Conservation (phyloP, 2,329 filamentous ascomycete genomes). For the Trichoderma simmonsii region DNA sequence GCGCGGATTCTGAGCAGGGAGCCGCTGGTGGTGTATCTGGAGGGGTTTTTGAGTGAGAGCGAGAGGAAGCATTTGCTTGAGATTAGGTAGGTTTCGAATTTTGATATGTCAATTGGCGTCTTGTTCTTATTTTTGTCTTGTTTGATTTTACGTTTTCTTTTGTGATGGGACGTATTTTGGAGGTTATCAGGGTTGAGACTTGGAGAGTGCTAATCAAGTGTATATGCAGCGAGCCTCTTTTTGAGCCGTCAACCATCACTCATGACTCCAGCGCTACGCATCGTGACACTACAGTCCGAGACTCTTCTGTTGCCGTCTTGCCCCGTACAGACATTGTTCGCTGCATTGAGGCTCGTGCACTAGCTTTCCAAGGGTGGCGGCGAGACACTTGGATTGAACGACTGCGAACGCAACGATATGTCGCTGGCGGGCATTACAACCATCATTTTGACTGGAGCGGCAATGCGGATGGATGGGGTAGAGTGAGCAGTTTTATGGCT, state of each 20-base stretch:
- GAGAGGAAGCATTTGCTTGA: conserved; percentile 49
- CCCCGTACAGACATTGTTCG: conserved; percentile 44
- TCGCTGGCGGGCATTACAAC: conserved; percentile 46
- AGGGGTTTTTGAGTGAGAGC: conserved; percentile 45
- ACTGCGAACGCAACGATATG: conserved; percentile 50
- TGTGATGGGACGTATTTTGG: neutral
- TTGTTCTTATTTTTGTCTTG: neutral
- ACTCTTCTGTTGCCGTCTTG: conserved; percentile 51
- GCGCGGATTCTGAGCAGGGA: conserved; percentile 48
- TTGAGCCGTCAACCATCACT: conserved; percentile 50
- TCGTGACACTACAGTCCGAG: conserved; percentile 44
- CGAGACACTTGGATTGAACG: conserved; percentile 51
- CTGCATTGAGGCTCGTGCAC: conserved; percentile 47
- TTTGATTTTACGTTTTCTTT: neutral
- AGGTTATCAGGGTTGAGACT: neutral
- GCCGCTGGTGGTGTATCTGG: conserved; percentile 53
- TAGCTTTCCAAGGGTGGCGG: conserved; percentile 52
- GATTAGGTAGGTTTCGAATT: conserved; percentile 43
- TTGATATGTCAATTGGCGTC: neutral
- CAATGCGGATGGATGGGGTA: conserved; percentile 43
- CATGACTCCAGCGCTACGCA: conserved; percentile 43
- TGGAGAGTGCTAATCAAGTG: neutral
- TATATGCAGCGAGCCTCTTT: conserved; percentile 42
- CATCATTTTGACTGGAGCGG: conserved; percentile 55
- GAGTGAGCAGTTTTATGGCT: conserved; percentile 53